Evolutionary conservation across 2,329 filamentous ascomycete species (phyloP).

Genomic region (Fusarium subtropicale): DNA sequence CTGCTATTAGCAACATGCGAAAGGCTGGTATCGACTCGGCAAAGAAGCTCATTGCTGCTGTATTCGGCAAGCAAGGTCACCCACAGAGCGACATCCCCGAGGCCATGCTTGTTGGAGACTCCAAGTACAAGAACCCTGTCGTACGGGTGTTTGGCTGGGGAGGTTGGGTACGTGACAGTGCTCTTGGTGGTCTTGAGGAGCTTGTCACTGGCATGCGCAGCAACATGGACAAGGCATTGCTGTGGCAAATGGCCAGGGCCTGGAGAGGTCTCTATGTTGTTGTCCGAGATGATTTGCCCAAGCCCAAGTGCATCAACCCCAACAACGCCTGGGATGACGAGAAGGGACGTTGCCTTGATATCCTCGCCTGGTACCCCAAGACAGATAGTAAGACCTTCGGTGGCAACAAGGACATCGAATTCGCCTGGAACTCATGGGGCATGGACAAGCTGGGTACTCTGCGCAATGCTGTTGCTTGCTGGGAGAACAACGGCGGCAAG

Average conservation of each 20-base stretch:
- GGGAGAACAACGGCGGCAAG: background rate
- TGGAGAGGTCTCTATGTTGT: slow-evolving; percentile 7
- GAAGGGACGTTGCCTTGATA: slow-evolving; percentile 2
- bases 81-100: background rate
- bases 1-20: background rate
- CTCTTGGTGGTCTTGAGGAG: background rate
- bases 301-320: slow-evolving; percentile 7
- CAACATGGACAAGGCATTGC: slow-evolving; percentile 14
- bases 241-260: slow-evolving; percentile 11
- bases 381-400: background rate
- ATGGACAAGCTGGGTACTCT: slow-evolving; percentile 7
- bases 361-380: slow-evolving; percentile 12
- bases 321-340: slow-evolving; percentile 12
- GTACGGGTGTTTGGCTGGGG: slow-evolving; percentile 6
- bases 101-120: background rate
- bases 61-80: background rate
- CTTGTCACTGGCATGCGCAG: background rate
- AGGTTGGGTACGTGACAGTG: background rate
- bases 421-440: background rate
- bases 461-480: slow-evolving; percentile 2
- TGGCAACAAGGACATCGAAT: background rate
- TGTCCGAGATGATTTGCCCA: slow-evolving; percentile 10
- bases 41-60: background rate
- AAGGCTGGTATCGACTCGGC: background rate
- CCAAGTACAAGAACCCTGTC: background rate